Evolutionary conservation across 352 stramenopile genomes (phyloP).

Genomic region (Phytopythium oedochilum): DNA sequence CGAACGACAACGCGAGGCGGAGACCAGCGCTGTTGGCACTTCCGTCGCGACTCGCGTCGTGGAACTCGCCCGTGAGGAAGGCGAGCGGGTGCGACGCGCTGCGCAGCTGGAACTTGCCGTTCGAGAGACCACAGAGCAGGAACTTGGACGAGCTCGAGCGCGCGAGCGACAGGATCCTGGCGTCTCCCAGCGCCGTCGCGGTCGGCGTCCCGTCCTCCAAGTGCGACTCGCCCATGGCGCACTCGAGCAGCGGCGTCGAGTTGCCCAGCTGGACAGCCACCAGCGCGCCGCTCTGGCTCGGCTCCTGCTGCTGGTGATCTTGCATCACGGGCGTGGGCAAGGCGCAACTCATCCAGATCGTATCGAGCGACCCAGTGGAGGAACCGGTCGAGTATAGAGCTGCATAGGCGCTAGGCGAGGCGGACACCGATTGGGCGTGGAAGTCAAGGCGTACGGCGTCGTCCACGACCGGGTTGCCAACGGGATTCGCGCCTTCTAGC

Average conservation of each 20-base stretch:
- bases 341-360: slow-evolving; percentile 48
- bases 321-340: slow-evolving; percentile 2
- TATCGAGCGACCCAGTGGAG: slow-evolving; percentile 9
- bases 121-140: slow-evolving; percentile 66
- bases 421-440: slow-evolving; percentile 25
- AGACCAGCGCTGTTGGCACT: slow-evolving; percentile 10
- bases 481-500: slow-evolving; percentile 37
- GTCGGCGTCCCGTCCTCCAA: slow-evolving; percentile 3
- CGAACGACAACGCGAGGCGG: slow-evolving; percentile 63
- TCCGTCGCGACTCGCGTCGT: slow-evolving; percentile 40
- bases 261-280: slow-evolving; percentile 23
- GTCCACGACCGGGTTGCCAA: slow-evolving; percentile 30
- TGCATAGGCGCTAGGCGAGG: slow-evolving; percentile 21
- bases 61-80: slow-evolving; percentile 74
- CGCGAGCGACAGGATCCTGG: slow-evolving; percentile 32
- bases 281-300: not conserved
- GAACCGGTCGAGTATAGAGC: slow-evolving; percentile 30
- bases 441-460: slow-evolving; percentile 50
- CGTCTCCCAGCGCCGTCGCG: slow-evolving; percentile 21
- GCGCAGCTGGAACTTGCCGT: slow-evolving; percentile 82
- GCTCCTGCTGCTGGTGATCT: not conserved
- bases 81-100: slow-evolving; percentile 36
- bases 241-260: slow-evolving; percentile 26
- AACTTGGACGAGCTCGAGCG: slow-evolving; percentile 57
- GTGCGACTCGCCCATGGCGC: slow-evolving; percentile 12